A percentile compares a stretch with the other conserved stretches of the same genome.
Evolutionary conservation across 2,329 filamentous ascomycete species (phyloP).

Genomic region (Alternaria sp.): DNA sequence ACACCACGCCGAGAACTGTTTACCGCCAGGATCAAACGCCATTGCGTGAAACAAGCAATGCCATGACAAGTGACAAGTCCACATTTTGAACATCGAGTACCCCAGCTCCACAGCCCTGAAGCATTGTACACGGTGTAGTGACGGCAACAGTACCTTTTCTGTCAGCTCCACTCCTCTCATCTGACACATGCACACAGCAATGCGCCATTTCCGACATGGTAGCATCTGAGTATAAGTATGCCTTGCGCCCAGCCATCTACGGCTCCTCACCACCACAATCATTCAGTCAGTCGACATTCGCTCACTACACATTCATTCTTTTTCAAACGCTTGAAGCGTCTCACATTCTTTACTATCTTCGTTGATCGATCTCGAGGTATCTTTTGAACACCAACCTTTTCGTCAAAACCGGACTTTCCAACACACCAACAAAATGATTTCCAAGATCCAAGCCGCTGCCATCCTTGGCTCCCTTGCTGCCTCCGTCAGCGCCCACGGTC

Average conservation of each 20-base stretch:
- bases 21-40: constrained; percentile 13
- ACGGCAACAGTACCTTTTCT: constrained; percentile 20
- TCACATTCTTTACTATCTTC: constrained; percentile 35
- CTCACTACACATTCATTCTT: constrained; percentile 36
- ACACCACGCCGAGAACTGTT: constrained; percentile 14
- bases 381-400: constrained; percentile 20
- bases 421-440: constrained; percentile 34
- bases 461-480: constrained; percentile 47
- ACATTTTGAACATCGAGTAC: constrained; percentile 9
- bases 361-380: constrained; percentile 41
- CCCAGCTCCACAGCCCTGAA: constrained; percentile 20
- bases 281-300: constrained; percentile 14
- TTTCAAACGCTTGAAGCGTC: constrained; percentile 40
- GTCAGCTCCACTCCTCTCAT: constrained; percentile 11
- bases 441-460: constrained; percentile 42
- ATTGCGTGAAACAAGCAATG: constrained; percentile 23
- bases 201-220: constrained; percentile 13
- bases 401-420: constrained; percentile 14
- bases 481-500: constrained; percentile 57
- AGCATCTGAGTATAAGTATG: constrained; percentile 26
- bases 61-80: constrained; percentile 9
- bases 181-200: constrained; percentile 20
- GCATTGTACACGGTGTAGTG: constrained; percentile 10
- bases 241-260: constrained; percentile 1
- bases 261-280: constrained; percentile 12